Percentiles rank a stretch among this genome's conserved stretches.
Conservation (phyloP, 192 early-diverging fungal genomes). For the Gamsiella multidivaricata region DNA sequence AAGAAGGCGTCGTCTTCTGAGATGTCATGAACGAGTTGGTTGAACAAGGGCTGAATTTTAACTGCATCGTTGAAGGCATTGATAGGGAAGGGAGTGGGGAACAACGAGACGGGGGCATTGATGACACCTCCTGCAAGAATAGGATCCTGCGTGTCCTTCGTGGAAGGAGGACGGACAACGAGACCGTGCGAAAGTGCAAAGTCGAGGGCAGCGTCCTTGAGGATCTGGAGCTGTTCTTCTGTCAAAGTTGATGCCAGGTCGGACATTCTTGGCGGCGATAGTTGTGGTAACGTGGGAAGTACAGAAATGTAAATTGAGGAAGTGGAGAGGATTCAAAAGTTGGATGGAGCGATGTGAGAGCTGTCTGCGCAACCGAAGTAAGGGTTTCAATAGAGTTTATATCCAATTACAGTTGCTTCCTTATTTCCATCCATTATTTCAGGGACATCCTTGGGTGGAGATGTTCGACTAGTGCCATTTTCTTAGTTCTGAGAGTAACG, state of each 20-base stretch:
- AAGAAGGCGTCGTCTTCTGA: constrained; percentile 83
- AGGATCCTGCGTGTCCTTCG: constrained; percentile 25
- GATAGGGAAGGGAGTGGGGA: constrained; percentile 86
- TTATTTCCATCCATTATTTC: too few species aligned
- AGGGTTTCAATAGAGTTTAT: too few species aligned
- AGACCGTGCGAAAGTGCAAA: constrained; percentile 88
- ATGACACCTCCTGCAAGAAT: constrained; percentile 57
- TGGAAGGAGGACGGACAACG: constrained; percentile 73
- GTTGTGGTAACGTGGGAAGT: too few species aligned
- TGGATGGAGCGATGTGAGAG: too few species aligned
- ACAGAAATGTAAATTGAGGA: too few species aligned
- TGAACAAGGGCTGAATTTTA: constrained; percentile 82
- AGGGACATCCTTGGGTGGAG: too few species aligned
- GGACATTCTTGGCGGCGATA: constrained; percentile 16
- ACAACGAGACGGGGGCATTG: constrained; percentile 88
- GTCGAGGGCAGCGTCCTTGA: constrained; percentile 76
- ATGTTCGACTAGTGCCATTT: too few species aligned
- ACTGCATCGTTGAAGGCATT: constrained; percentile 77
- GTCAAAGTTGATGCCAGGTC: constrained; percentile 41
- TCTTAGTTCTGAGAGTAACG: too few species aligned
- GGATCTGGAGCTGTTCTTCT: constrained; percentile 45
- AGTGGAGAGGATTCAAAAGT: too few species aligned
- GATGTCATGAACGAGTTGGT: constrained; percentile 82
- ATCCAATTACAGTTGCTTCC: too few species aligned
- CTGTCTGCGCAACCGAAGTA: too few species aligned